Evolutionary conservation across 1,284 basidiomycete genomes (phyloP).

Genomic region (Puccinia triticina): DNA sequence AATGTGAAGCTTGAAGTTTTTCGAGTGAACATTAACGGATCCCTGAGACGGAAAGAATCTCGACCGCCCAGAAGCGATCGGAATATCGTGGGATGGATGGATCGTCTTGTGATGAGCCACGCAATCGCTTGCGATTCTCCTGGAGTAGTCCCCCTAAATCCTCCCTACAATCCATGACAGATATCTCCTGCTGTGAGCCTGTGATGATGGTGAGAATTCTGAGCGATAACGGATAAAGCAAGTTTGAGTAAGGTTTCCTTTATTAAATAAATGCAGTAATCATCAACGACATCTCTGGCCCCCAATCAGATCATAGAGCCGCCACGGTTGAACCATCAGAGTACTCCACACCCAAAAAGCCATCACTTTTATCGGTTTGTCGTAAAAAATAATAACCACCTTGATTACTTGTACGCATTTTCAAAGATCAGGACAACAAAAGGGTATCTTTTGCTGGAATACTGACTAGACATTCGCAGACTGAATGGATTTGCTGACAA

Average conservation of each 20-base stretch:
- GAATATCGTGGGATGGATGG: no score
- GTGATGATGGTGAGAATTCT: not conserved
- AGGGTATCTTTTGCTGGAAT: no score
- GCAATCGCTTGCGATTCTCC: not conserved
- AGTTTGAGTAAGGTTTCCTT: not conserved
- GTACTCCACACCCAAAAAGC: not conserved
- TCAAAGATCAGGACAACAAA: no score
- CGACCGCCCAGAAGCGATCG: no score
- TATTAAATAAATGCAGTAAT: not conserved
- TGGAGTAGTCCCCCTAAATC: not conserved
- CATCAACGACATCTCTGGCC: not conserved
- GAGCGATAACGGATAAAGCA: not conserved
- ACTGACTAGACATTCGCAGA: not conserved
- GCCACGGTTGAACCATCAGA: not conserved
- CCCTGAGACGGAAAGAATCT: not conserved
- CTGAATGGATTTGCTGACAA: not conserved
- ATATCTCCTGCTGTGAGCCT: conserved; percentile 9
- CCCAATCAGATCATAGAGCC: not conserved
- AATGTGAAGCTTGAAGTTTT: not conserved
- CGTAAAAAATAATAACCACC: no score
- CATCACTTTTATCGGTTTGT: no score
- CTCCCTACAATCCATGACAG: not conserved
- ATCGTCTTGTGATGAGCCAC: not conserved
- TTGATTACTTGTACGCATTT: no score
- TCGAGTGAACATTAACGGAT: not conserved